Evolutionary conservation across 257 asterid genomes (phyloP), one percentile per base, ranked within the genome.

Genomic region (Forsythia viridissima): DNA sequence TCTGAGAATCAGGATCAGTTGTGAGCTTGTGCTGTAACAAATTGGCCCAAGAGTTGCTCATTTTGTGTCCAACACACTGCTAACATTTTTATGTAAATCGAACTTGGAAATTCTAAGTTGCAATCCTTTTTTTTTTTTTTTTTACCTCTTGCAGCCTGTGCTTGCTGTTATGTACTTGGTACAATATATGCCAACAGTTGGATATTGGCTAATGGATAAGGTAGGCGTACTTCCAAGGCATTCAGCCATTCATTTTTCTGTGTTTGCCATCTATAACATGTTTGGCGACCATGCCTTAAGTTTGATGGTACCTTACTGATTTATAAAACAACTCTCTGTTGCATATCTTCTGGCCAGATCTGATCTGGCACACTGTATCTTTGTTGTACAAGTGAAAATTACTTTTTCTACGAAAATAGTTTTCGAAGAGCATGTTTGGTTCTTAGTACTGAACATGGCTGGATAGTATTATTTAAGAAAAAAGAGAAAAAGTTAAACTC

Each of bases 201-300:
- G 98, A 72, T 93, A 83, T 84, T 93, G 99, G 99, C 94, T 95
- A 82, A 93, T 95, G 99, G 99, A 95, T 87, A 93, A 87, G 98
- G 99, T 95, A 88, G 42, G 21, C 4, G 70, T 52, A 11, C 30
- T 38, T 12, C 46, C 76, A 68, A 21, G 52, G 42, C 55, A 30
- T 20, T 51, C 20, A 65, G 63, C 38, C 55, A 30, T 20, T 51
- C 20, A 65, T 65, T 43, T 21, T 30, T 71, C 4, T 43, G 21
- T 34, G 41, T 57, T 43, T 78, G 34, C 42, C 44, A 15, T 46
- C 55, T 68, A 42, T 72, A 41, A 74, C 46, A 24, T 73, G 44
- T 69, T 55, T 75, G 63, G 68, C 79, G 63, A 68, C 63, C 41
- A 43, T 46, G 36, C 63, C 71, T 48, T 34, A 75, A 76, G 10